These are phyloP conservation scores for Saturnispora gosingensis DNA, from an alignment of 805 yeast species.

Conservation along the genomic window DNA sequence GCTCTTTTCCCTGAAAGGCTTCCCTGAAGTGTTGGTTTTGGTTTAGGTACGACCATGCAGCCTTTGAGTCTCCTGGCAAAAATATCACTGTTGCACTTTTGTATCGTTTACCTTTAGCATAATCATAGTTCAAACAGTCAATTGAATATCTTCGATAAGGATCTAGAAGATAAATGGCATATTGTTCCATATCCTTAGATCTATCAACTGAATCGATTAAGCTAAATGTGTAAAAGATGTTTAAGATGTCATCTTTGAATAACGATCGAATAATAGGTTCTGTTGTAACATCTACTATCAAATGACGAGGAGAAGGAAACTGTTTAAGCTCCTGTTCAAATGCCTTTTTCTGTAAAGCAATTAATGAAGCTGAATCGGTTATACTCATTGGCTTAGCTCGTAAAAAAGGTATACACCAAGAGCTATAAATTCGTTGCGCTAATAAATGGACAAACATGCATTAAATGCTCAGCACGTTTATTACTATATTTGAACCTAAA, in stretches of 20 bases:
- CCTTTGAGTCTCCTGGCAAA: conserved; percentile 43
- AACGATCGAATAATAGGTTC: conserved; percentile 19
- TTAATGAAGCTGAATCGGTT: conserved; percentile 1
- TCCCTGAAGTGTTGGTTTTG: conserved; percentile 7
- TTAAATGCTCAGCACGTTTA: background rate
- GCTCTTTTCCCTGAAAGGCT: background rate
- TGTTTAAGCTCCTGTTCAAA: conserved; percentile 10
- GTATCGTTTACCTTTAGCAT: conserved; percentile 58
- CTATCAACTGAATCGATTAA: conserved; percentile 23
- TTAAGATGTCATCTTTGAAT: conserved; percentile 22
- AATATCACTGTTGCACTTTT: conserved; percentile 59
- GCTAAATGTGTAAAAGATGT: conserved; percentile 24
- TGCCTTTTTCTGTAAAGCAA: conserved; percentile 19
- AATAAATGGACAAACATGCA: background rate
- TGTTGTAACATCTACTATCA: conserved; percentile 25
- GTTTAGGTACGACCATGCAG: conserved; percentile 17
- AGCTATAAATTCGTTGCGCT: background rate
- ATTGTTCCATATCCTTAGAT: conserved; percentile 29
- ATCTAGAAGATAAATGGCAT: conserved; percentile 72
- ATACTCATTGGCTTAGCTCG: background rate
- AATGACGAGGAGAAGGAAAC: conserved; percentile 21
- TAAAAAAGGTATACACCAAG: background rate
- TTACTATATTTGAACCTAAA: no score
- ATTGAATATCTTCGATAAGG: conserved; percentile 53
- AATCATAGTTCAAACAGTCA: conserved; percentile 74